A percentile compares a stretch with the other conserved stretches of the same genome.
Conservation (phyloP, 2,329 filamentous ascomycete species). For the Penicillium janthinellum region DNA sequence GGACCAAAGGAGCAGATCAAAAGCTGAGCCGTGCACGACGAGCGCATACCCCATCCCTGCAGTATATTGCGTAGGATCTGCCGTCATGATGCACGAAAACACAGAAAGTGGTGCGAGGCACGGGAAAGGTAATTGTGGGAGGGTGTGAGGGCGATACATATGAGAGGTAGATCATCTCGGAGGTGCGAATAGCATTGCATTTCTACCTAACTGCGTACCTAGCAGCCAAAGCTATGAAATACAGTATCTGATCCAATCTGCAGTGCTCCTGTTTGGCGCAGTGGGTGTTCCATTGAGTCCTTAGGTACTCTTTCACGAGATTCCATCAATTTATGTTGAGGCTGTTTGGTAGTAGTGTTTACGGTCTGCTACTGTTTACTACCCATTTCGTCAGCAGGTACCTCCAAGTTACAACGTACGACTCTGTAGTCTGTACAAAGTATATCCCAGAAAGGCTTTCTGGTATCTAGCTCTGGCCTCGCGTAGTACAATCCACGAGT, state of each 20-base stretch:
- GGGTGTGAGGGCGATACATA: not conserved
- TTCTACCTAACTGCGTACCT: not conserved
- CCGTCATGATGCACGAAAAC: slow-evolving; percentile 5
- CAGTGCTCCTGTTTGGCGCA: not conserved
- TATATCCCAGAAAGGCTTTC: too few species aligned
- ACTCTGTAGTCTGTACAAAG: too few species aligned
- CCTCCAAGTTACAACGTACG: not conserved
- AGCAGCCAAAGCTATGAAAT: not conserved
- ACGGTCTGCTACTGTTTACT: too few species aligned
- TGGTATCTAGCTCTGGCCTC: too few species aligned
- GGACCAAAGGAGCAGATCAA: slow-evolving; percentile 2
- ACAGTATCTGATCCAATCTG: not conserved
- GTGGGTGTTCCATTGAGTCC: not conserved
- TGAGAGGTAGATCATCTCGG: slow-evolving; percentile 5
- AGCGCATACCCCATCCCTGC: slow-evolving; percentile 5
- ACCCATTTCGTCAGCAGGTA: not conserved
- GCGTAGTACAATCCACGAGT: too few species aligned
- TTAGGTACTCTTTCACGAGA: not conserved
- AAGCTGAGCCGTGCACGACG: slow-evolving; percentile 21
- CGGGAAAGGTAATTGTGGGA: not conserved
- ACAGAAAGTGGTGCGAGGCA: not conserved
- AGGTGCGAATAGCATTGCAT: not conserved
- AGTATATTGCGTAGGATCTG: slow-evolving; percentile 15
- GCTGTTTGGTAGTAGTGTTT: too few species aligned
- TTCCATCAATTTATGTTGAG: not conserved